Conservation (phyloP, 163 green algal genomes). For the Scenedesmus sp. region DNA sequence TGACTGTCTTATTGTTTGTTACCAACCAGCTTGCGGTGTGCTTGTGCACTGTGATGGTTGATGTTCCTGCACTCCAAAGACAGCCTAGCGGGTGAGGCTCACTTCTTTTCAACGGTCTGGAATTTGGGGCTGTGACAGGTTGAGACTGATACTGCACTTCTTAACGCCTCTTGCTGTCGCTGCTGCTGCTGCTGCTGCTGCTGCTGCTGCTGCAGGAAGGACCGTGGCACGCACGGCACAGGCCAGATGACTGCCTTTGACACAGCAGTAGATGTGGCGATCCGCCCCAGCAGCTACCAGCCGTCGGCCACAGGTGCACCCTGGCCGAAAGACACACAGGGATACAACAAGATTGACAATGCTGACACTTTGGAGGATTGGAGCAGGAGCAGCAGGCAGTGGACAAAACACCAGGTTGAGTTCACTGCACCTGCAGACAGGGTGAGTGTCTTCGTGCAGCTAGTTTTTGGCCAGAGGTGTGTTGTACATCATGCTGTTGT, state of each 20-base stretch:
- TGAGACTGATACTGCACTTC: background rate
- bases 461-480: background rate
- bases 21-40: background rate
- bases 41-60: background rate
- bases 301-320: background rate
- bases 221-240: background rate
- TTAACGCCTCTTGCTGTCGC: too few relatives aligned
- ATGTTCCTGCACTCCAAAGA: background rate
- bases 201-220: background rate
- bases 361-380: constrained; percentile 44
- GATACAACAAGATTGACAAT: constrained; percentile 10
- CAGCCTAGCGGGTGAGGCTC: too few relatives aligned
- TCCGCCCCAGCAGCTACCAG: constrained; percentile 10
- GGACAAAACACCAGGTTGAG: background rate
- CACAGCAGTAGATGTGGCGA: constrained; percentile 39
- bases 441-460: too few relatives aligned
- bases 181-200: background rate
- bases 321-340: constrained; percentile 42
- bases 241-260: constrained; percentile 7
- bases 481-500: background rate
- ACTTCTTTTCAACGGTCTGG: too few relatives aligned
- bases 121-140: background rate
- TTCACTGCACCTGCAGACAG: constrained; percentile 41
- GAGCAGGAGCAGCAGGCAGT: constrained; percentile 24
- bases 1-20: background rate